Evolutionary conservation across 176 grass and related monocot genomes (phyloP).

Genomic region (Raddia distichophylla): DNA sequence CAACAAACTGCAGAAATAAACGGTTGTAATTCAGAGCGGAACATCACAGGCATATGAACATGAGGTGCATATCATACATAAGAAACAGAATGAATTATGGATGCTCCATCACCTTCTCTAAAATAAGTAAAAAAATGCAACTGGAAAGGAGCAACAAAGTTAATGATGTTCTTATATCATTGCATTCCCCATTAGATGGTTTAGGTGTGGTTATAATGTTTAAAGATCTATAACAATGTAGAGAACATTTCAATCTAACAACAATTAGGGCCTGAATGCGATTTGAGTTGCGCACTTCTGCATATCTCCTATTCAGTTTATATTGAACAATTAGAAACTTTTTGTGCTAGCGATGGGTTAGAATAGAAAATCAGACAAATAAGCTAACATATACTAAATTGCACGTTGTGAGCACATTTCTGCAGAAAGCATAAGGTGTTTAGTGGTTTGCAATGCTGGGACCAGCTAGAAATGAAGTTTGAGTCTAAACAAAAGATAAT

Average conservation of each 20-base stretch:
- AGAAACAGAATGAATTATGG: conserved; percentile 30
- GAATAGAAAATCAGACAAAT: conserved; percentile 11
- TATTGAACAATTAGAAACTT: conserved; percentile 3
- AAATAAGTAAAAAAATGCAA: not conserved
- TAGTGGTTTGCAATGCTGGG: conserved; percentile 10
- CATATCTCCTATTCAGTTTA: conserved; percentile 12
- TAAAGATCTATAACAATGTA: conserved; percentile 11
- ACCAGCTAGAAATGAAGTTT: not conserved
- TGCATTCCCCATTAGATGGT: not conserved
- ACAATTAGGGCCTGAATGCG: conserved; percentile 1
- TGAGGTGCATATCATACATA: conserved; percentile 28
- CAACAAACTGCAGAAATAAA: conserved; percentile 70
- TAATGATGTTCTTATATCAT: conserved; percentile 12
- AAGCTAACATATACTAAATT: conserved; percentile 19
- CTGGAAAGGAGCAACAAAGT: conserved; percentile 8
- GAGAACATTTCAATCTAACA: conserved; percentile 5
- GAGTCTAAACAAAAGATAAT: conserved; percentile 11
- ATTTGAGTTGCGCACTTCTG: conserved; percentile 23
- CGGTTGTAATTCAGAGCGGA: conserved; percentile 37
- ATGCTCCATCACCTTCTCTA: not conserved
- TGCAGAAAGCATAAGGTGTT: not conserved
- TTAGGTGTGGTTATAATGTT: not conserved
- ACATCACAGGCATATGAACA: conserved; percentile 28
- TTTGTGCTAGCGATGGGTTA: conserved; percentile 15
- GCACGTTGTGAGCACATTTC: conserved; percentile 1